These are phyloP conservation scores for Boletus reticulatus DNA, from an alignment of 768 basidiomycete genomes.

Conservation along the genomic window DNA sequence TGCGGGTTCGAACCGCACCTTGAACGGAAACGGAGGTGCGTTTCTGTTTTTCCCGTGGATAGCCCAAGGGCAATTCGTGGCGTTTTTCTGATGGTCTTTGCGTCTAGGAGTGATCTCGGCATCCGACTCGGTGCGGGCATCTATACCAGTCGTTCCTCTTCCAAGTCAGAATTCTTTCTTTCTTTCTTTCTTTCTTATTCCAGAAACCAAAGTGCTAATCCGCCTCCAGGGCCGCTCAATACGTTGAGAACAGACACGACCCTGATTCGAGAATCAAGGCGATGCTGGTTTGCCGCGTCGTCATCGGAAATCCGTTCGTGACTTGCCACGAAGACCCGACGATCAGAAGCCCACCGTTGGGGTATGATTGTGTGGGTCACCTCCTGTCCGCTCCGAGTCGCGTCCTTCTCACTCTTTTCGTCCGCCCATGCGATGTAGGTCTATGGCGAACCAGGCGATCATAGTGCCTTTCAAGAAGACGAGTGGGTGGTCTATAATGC, in stretches of 20 bases:
- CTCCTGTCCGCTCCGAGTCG: too few relatives aligned
- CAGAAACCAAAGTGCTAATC: background rate
- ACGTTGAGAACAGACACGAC: slow-evolving; percentile 11
- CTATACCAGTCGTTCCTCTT: slow-evolving; percentile 21
- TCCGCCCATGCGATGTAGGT: slow-evolving; percentile 5
- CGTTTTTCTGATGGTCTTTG: slow-evolving; percentile 3
- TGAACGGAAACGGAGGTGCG: slow-evolving; percentile 18
- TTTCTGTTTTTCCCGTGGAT: background rate
- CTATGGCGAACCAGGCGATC: slow-evolving; percentile 5
- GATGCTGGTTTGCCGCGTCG: slow-evolving; percentile 25
- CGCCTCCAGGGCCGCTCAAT: slow-evolving; percentile 16
- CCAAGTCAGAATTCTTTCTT: slow-evolving; percentile 16
- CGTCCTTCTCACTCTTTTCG: background rate
- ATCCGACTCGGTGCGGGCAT: slow-evolving; percentile 27
- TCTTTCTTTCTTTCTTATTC: background rate
- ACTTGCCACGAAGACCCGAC: slow-evolving; percentile 7
- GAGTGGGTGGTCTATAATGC: slow-evolving; percentile 27
- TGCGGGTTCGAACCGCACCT: slow-evolving; percentile 21
- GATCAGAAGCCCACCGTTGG: slow-evolving; percentile 14
- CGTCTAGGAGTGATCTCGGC: slow-evolving; percentile 10
- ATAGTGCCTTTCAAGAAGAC: slow-evolving; percentile 17
- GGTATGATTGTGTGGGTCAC: slow-evolving; percentile 21
- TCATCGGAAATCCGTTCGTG: slow-evolving; percentile 13
- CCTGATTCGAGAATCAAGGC: slow-evolving; percentile 10
- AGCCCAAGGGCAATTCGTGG: too few relatives aligned